Evolutionary conservation across 2,329 filamentous ascomycete genomes (phyloP), one percentile per base, ranked within the genome.

Genomic region (Cytospora leucostoma): DNA sequence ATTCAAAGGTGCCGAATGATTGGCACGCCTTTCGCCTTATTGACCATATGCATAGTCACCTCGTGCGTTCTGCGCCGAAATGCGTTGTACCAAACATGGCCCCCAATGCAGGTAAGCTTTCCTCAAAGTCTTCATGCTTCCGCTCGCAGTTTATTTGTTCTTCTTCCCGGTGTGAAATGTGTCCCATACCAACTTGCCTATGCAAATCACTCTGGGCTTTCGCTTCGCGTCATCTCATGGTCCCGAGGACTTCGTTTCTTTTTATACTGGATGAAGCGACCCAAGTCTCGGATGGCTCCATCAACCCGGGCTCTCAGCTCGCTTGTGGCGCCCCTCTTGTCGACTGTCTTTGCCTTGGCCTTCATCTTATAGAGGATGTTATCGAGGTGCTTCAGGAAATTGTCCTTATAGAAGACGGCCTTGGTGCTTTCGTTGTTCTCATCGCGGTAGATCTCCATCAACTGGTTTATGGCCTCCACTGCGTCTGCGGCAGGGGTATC

Each of bases 361-460:
- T 82, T 84, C 19, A 80, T 75, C 74, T 84, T 85, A 40, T 84
- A 82, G 27, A 81, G 68, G 7, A 76, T 75, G 17, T 80, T 82
- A 67, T 87, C 83, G 1, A 90, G 75, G 65, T 86, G 84, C 68
- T 80, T 78, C 61, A 87, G 72, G 70, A 90, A 86, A 66, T 78
- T 79, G 66, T 86, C 80, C 68, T 80, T 80, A 83, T 87, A 88
- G 73, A 89, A 90, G 2, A 90, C 86, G 33, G 82, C 79, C 63
- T 76, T 78, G 71, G 90, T 88, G 70, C 82, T 87, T 12, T 79
- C 76, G 60, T 77, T 79, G 13, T 78, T 79, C 72, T 87, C 85
- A 70, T 90, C 84, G 33, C 81, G 83, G 73, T 90, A 90, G 8
- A 90, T 80, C 68, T 90, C 88, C 68, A 88, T 88, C 19, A 90